These are phyloP conservation scores for Furcasterigmium sp. DNA, from an alignment of 2,329 filamentous ascomycete species.

Conservation along the genomic window DNA sequence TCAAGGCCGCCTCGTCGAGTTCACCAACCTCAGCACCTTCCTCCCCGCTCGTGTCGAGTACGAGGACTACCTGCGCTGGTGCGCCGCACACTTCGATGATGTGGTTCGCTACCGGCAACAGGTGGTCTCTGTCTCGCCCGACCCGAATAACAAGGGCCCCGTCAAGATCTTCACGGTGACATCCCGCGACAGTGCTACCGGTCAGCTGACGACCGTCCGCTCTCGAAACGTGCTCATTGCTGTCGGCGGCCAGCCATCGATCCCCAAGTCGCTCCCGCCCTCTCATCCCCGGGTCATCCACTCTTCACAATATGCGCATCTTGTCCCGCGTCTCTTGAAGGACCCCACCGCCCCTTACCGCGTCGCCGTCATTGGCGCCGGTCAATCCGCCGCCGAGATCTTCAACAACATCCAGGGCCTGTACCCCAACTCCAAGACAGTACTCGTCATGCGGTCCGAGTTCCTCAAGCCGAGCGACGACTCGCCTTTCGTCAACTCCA, in stretches of 20 bases:
- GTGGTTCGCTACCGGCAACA: constrained; percentile 73
- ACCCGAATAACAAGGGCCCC: constrained; percentile 28
- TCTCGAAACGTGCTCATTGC: constrained; percentile 62
- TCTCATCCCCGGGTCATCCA: constrained; percentile 74
- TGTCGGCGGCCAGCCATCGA: constrained; percentile 57
- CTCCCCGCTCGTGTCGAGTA: constrained; percentile 82
- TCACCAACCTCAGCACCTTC: constrained; percentile 88
- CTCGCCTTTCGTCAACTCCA: constrained; percentile 93
- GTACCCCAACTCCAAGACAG: constrained; percentile 77
- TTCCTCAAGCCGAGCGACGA: constrained; percentile 90
- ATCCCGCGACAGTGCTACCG: constrained; percentile 57
- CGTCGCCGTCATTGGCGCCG: constrained; percentile 81
- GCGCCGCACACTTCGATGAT: constrained; percentile 70
- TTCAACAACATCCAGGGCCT: constrained; percentile 80
- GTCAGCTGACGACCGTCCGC: constrained; percentile 44
- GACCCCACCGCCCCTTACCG: constrained; percentile 55
- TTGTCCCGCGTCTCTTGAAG: constrained; percentile 53
- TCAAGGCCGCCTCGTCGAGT: constrained; percentile 77
- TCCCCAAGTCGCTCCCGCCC: constrained; percentile 65
- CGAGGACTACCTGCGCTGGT: constrained; percentile 95
- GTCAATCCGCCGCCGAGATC: constrained; percentile 92
- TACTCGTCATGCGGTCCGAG: constrained; percentile 74
- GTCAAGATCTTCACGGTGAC: constrained; percentile 64
- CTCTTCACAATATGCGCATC: constrained; percentile 77
- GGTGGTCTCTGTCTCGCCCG: constrained; percentile 64